Evolutionary conservation across 2,329 filamentous ascomycete species (phyloP), one percentile per base, ranked within the genome.

Genomic region (Coniella vitis): DNA sequence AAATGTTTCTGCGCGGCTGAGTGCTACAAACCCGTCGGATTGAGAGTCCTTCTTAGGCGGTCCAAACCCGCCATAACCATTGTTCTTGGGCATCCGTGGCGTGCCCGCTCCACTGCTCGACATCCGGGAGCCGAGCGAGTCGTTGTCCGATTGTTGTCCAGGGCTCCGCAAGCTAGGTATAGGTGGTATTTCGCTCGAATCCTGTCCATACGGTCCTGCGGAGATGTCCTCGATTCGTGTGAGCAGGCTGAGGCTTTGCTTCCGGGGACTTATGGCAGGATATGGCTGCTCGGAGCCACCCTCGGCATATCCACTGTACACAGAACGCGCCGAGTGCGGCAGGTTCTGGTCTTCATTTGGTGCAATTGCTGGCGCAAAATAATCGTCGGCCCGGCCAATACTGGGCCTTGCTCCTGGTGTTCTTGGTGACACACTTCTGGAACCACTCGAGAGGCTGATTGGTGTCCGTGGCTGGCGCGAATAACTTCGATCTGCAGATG

Each of bases 191-290:
- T 37, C 21, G 17, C 12, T 44, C 21, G 25, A 35, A 7, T 45
- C 46, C 41, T 31, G 48, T 32, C 81, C 79, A 57, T 87, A 86
- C 0, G 84, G 83, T 0, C 81, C 83, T 1, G 83, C 79, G 1
- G 79, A 73, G 58, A 87, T 83, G 8, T 69, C 75, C 56, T 86
- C 77, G 73, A 87, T 79, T 45, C 80, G 76, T 54, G 78, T 74
- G 56, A 85, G 59, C 22, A 87, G 58, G 34, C 60, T 69, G 5
- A 62, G 59, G 2, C 56, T 56, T 43, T 64, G 61, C 52, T 66
- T 70, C 54, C 65, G 67, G 41, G 78, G 76, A 54, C 72, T 81
- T 17, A 70, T 63, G 4, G 74, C 69, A 19, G 72, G 72, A 58
- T 72, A 73, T 51, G 58, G 62, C 34, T 64, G 58, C 44, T 72